Evolutionary conservation across 192 early-diverging fungal genomes (phyloP).

Genomic region (Chytriomyces sp.): DNA sequence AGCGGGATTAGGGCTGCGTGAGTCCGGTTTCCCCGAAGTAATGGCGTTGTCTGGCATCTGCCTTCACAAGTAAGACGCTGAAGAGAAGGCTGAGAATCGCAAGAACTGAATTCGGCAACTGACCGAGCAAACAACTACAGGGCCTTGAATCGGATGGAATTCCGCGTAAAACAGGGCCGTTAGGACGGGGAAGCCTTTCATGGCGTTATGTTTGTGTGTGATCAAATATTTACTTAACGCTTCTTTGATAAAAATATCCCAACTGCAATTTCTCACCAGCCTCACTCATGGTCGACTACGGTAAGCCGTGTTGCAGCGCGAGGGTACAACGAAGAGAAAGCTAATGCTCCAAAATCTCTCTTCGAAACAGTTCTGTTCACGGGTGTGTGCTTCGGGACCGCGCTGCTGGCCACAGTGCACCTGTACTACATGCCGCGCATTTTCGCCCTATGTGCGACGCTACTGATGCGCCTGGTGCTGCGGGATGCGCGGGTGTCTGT

Average conservation of each 20-base stretch:
- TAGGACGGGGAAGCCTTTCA: conserved; percentile 66
- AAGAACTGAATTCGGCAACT: conserved; percentile 44
- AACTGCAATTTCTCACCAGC: too few relatives aligned
- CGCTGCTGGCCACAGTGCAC: conserved; percentile 15
- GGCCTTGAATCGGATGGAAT: conserved; percentile 79
- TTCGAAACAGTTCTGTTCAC: conserved; percentile 17
- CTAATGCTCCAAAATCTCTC: not conserved
- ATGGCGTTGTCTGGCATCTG: conserved; percentile 8
- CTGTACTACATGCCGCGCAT: conserved; percentile 20
- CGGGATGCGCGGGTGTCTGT: not conserved
- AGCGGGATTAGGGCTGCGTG: not conserved
- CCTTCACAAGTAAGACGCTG: not conserved
- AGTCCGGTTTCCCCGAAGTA: conserved; percentile 13
- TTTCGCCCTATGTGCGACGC: not conserved
- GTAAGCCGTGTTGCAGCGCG: not conserved
- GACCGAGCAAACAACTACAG: conserved; percentile 75
- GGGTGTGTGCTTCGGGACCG: conserved; percentile 28
- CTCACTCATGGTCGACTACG: not conserved
- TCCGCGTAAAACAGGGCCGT: conserved; percentile 81
- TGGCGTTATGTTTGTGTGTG: not conserved
- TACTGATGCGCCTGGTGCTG: not conserved
- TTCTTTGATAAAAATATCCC: too few relatives aligned
- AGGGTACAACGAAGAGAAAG: not conserved
- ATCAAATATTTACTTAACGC: not conserved
- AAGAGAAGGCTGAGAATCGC: conserved; percentile 53